These are phyloP conservation scores for Physcomitrellopsis africana DNA, from an alignment of 225 moss, liverwort and hornwort species.

Conservation along the genomic window DNA sequence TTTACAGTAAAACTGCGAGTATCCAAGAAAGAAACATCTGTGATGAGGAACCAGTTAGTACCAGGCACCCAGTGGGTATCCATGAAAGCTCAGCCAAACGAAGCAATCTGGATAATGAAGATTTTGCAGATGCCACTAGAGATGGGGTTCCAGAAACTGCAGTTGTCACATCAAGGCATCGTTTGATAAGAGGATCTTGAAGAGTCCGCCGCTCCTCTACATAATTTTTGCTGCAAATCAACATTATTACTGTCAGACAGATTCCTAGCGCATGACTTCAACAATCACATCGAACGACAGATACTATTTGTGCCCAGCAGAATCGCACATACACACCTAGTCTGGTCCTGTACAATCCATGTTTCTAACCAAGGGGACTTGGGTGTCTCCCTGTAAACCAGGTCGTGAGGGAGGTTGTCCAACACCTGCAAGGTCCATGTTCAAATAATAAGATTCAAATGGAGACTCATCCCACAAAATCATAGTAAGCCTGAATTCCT, in stretches of 20 bases:
- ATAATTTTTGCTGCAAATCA: constrained; percentile 48
- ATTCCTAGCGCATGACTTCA: constrained; percentile 14
- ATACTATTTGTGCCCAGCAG: not conserved
- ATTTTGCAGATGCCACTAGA: constrained; percentile 58
- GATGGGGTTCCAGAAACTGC: constrained; percentile 47
- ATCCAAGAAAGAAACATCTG: constrained; percentile 7
- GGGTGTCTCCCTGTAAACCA: constrained; percentile 68
- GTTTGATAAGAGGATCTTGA: constrained; percentile 72
- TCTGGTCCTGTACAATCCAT: constrained; percentile 52
- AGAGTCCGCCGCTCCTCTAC: constrained; percentile 65
- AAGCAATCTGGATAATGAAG: constrained; percentile 62
- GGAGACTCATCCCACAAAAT: not conserved
- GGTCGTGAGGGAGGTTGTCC: constrained; percentile 95
- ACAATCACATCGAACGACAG: constrained; percentile 22
- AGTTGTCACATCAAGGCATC: constrained; percentile 67
- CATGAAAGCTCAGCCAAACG: constrained; percentile 78
- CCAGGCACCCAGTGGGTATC: constrained; percentile 96
- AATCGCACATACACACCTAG: constrained; percentile 42
- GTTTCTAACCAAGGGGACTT: constrained; percentile 85
- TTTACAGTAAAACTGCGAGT: not conserved
- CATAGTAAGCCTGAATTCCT: not conserved
- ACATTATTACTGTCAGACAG: constrained; percentile 27
- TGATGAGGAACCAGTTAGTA: constrained; percentile 36
- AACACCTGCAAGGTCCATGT: constrained; percentile 68
- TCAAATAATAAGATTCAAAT: constrained; percentile 9